A percentile compares a stretch with the other conserved stretches of the same genome.
These are phyloP conservation scores for Hibiscus tridactylites DNA, from an alignment of 345 rosid species.

Conservation along the genomic window DNA sequence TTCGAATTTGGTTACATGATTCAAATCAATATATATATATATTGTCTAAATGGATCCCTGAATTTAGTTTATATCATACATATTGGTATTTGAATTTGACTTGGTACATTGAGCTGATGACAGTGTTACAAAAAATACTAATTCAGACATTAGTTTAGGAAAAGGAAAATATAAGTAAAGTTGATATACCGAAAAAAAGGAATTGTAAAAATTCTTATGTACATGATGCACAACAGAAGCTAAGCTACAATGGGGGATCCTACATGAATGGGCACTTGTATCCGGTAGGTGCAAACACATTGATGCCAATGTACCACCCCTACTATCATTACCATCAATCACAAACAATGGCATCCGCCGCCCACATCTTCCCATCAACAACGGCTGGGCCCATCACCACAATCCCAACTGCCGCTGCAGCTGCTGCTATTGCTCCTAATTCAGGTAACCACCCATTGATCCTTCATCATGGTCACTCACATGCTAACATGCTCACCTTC, in stretches of 20 bases:
- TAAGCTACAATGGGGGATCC: constrained; percentile 60
- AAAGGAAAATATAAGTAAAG: too few species aligned
- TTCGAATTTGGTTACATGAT: too few species aligned
- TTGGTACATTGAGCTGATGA: too few species aligned
- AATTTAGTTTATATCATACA: background rate
- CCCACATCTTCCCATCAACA: constrained; percentile 42
- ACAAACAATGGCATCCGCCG: constrained; percentile 42
- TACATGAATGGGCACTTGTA: constrained; percentile 72
- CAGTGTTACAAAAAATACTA: background rate
- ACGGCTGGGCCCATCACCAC: constrained; percentile 35
- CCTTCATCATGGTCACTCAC: constrained; percentile 14
- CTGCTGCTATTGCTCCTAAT: constrained; percentile 39
- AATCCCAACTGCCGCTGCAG: constrained; percentile 26
- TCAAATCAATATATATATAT: too few species aligned
- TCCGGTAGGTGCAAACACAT: constrained; percentile 62
- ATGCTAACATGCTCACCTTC: constrained; percentile 4
- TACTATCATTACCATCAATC: constrained; percentile 63
- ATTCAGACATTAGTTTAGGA: too few species aligned
- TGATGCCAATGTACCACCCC: constrained; percentile 91
- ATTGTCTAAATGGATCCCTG: too few species aligned
- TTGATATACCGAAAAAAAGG: too few species aligned
- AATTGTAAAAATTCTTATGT: background rate
- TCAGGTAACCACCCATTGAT: constrained; percentile 42
- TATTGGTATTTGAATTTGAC: background rate
- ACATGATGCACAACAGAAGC: constrained; percentile 38